phyloP scores from a whole-genome alignment of 257 asterid species.

The Ajuga chamaepitys region DNA sequence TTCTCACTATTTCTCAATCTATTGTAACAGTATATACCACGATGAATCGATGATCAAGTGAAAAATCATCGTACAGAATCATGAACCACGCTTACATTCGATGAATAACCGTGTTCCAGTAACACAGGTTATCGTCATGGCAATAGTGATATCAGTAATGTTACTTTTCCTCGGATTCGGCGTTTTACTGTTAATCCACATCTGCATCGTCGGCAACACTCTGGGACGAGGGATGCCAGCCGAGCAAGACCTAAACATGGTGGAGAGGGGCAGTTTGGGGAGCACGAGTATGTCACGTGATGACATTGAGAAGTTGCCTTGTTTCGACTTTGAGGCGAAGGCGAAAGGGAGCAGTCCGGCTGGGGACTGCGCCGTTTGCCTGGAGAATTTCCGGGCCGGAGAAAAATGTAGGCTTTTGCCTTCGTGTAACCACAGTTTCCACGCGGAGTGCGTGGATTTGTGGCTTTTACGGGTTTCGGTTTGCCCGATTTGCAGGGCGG shows the following conservation, averaged over 20 bases:
- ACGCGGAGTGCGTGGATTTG: conserved; percentile 59
- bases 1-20: neutral
- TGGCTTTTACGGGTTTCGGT: conserved; percentile 54
- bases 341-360: conserved; percentile 34
- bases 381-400: conserved; percentile 44
- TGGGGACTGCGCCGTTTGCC: conserved; percentile 58
- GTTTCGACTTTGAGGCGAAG: conserved; percentile 46
- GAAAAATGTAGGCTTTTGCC: conserved; percentile 72
- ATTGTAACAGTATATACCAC: neutral
- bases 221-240: conserved; percentile 17
- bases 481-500: conserved; percentile 72
- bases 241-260: conserved; percentile 1
- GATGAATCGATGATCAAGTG: neutral
- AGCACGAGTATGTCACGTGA: conserved; percentile 63
- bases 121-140: conserved; percentile 30
- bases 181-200: conserved; percentile 42
- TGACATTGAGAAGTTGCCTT: conserved; percentile 71
- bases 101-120: conserved; percentile 26
- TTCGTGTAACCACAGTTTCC: conserved; percentile 58
- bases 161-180: conserved; percentile 45
- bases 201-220: conserved; percentile 52
- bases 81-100: neutral
- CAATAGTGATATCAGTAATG: conserved; percentile 37
- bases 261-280: conserved; percentile 39
- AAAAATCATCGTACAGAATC: too few species aligned